phyloP scores from a whole-genome alignment of 306 rosid species.

The Cucumis melo region DNA sequence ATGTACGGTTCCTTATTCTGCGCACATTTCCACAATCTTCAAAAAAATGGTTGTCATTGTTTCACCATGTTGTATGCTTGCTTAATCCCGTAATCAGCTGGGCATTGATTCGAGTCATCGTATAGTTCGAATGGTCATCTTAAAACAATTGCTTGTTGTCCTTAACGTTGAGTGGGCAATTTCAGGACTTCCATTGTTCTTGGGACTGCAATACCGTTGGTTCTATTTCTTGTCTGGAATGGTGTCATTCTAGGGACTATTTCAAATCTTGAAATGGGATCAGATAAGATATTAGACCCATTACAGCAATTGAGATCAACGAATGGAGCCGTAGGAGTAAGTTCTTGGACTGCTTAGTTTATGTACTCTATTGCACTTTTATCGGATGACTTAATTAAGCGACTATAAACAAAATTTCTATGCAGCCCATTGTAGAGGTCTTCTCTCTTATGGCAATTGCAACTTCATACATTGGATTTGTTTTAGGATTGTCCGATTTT shows the following conservation, averaged over 20 bases:
- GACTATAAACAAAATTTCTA: background rate
- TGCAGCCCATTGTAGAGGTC: slow-evolving; percentile 64
- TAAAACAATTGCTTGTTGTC: background rate
- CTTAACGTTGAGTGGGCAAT: background rate
- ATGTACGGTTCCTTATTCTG: background rate
- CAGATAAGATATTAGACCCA: slow-evolving; percentile 40
- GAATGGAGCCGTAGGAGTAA: slow-evolving; percentile 57
- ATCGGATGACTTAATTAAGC: background rate
- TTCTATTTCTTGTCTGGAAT: slow-evolving; percentile 63
- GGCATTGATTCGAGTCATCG: background rate
- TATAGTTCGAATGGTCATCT: background rate
- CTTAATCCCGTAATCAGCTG: too few relatives aligned
- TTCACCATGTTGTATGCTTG: background rate
- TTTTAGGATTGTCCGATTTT: slow-evolving; percentile 62
- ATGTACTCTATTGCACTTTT: background rate
- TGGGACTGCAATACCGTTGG: slow-evolving; percentile 63
- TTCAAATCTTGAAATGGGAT: slow-evolving; percentile 27
- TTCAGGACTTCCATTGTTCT: slow-evolving; percentile 58
- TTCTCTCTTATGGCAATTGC: slow-evolving; percentile 72
- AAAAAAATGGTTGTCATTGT: background rate
- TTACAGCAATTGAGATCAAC: slow-evolving; percentile 46
- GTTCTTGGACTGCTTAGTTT: slow-evolving; percentile 8
- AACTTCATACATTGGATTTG: slow-evolving; percentile 74
- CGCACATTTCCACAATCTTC: background rate
- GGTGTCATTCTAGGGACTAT: slow-evolving; percentile 65